Evolutionary conservation across 2,329 filamentous ascomycete genomes (phyloP).

Genomic region (Plenodomus biglobosus): DNA sequence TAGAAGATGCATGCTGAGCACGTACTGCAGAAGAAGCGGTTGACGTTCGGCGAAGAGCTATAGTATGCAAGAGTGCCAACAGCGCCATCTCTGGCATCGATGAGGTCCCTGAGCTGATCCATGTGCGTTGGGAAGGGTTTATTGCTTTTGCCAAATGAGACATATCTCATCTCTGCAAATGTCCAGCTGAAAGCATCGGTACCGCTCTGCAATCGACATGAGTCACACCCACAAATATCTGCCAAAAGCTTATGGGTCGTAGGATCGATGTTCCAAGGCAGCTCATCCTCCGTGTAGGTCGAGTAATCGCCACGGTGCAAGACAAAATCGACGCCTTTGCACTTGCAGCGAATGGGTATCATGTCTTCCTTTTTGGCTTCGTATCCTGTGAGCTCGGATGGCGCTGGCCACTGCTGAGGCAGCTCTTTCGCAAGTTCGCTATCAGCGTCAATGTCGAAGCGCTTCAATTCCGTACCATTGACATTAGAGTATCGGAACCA

Average conservation of each 20-base stretch:
- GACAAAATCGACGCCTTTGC: conserved; percentile 50
- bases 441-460: conserved; percentile 21
- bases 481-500: conserved; percentile 49
- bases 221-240: conserved; percentile 52
- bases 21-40: conserved; percentile 53
- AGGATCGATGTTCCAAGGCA: conserved; percentile 52
- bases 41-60: conserved; percentile 49
- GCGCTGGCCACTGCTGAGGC: conserved; percentile 34
- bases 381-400: conserved; percentile 5
- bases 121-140: conserved; percentile 35
- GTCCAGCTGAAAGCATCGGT: conserved; percentile 53
- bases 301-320: conserved; percentile 42
- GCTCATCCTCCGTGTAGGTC: conserved; percentile 23
- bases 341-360: conserved; percentile 51
- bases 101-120: conserved; percentile 40
- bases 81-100: conserved; percentile 41
- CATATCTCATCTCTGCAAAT: conserved; percentile 45
- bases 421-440: conserved; percentile 23
- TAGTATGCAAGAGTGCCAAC: conserved; percentile 51
- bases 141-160: conserved; percentile 34
- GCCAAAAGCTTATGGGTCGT: conserved; percentile 46
- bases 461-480: conserved; percentile 30
- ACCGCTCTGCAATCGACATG: conserved; percentile 50
- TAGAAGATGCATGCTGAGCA: conserved; percentile 56
- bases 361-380: conserved; percentile 19